Base-by-base conservation (phyloP, 441 rosid genomes). In the Brassica hybrid region DNA sequence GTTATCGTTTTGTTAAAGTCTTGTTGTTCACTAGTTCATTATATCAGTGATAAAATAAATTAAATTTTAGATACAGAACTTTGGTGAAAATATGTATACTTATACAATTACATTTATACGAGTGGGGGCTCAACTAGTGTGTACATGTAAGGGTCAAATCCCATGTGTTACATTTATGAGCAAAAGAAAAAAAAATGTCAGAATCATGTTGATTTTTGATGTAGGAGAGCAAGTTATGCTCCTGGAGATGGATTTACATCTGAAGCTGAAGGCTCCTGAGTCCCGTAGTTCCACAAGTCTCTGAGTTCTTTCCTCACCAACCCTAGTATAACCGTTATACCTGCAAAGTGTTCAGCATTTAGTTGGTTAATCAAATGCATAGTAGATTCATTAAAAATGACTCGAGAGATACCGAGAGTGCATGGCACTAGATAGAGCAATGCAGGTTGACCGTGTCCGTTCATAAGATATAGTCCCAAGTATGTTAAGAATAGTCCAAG, bases 351-450 rank as follows among this genome's bases (percentile, higher is more conserved):
- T 27, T 48, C 25, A 18, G 2, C 25, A 63, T 36, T 14, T 69
- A 11, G 76, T 60, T 61, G 65, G 45, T 36, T 3, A n/a, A n/a
- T n/a, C n/a, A n/a, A 38, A 59, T 36, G 8, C 38, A n/a, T n/a
- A n/a, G n/a, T n/a, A n/a, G n/a, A n/a, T n/a, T n/a, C n/a, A n/a
- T n/a, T n/a, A n/a, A n/a, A n/a, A n/a, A n/a, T n/a, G n/a, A n/a
- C n/a, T n/a, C n/a, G 41, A 57, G 60, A 75, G 60, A 84, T 91
- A 93, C 99, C 99, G 76, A 96, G 86, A 2, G 98, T 96, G 82
- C 98, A 96, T 54, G 99, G 98, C 86, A 96, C 99, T n/a, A 96
- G 94, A 77, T 96, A 96, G 72, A 96, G 97, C 58, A 96, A 87
- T 19, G 98, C 99, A 21, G 99, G 99, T 77, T 96, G 99, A 14